Evolutionary conservation across 1,139 yeast species (phyloP).

Genomic region (Blastobotrys raffinosifermentans): DNA sequence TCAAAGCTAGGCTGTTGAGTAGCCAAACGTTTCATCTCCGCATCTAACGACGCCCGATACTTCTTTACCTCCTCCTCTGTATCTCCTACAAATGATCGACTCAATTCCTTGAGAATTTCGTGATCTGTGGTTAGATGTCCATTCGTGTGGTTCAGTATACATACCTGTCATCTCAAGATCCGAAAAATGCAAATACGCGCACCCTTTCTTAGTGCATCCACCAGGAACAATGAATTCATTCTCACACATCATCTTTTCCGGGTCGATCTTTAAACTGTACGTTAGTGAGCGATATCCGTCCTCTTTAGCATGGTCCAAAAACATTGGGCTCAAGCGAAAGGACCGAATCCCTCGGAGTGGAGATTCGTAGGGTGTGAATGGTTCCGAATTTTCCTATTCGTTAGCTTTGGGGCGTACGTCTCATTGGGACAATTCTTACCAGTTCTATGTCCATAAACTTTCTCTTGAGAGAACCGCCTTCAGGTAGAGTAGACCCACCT

Average conservation of each 20-base stretch:
- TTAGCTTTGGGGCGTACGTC: too few relatives aligned
- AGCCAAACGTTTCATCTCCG: constrained; percentile 2
- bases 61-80: constrained; percentile 19
- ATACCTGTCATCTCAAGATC: constrained; percentile 25
- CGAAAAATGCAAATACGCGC: constrained; percentile 27
- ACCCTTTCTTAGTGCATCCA: constrained; percentile 21
- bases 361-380: constrained; percentile 23
- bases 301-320: constrained; percentile 14
- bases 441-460: too few relatives aligned
- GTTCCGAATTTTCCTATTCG: constrained; percentile 1
- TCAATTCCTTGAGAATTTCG: constrained; percentile 17
- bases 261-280: constrained; percentile 24
- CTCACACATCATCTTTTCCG: constrained; percentile 24
- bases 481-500: too few relatives aligned
- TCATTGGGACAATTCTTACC: too few relatives aligned
- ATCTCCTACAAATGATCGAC: constrained; percentile 22
- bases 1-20: constrained; percentile 5
- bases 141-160: constrained; percentile 4
- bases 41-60: constrained; percentile 17
- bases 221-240: constrained; percentile 23
- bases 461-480: too few relatives aligned
- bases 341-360: constrained; percentile 27
- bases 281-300: constrained; percentile 26
- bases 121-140: constrained; percentile 15
- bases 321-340: constrained; percentile 29